Base-by-base conservation (phyloP, 176 grass and related monocot genomes). In the Carex parvula region DNA sequence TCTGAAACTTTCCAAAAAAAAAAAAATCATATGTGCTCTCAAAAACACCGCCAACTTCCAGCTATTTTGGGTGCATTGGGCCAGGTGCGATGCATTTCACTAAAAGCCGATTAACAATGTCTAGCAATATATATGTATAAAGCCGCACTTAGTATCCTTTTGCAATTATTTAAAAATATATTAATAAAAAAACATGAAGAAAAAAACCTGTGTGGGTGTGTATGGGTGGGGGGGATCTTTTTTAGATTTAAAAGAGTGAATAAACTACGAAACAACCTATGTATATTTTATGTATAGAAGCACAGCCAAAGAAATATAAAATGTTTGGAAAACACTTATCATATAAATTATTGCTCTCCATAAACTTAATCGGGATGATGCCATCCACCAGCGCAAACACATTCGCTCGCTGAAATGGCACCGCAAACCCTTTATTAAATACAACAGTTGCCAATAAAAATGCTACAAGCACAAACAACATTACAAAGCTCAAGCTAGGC, bases 401-500 rank as follows among this genome's bases (percentile, higher is more conserved):
- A 81, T 24, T 35, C 79, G 44, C 59, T 60, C 15, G 79, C n/a
- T 6, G 79, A 64, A 46, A 42, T 64, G 79, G 59, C 35, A 81
- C 39, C n/a, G 12, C 10, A 81, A 5, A 48, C 62, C 60, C 42
- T 83, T 83, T 83, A 83, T 83, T 83, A 3, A 7, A 68, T 12
- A 68, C 61, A 52, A 67, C 61, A 83, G 11, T 14, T 29, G 80
- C 13, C 12, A 16, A 67, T 64, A 52, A 83, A 67, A 83, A 83
- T 83, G 61, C 11, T 81, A 41, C 35, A 81, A 81, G 20, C 29
- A 83, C 62, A 83, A 81, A 55, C 14, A 66, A 57, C 3, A 30
- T 78, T n/a, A 56, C 24, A 78, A 68, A 48, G 62, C 44, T 52
- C 15, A 66, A 14, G 68, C 70, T 86, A 94, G 5, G 46, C 59